These are phyloP conservation scores for Suillus paluster DNA, from an alignment of 768 basidiomycete species.

Conservation along the genomic window DNA sequence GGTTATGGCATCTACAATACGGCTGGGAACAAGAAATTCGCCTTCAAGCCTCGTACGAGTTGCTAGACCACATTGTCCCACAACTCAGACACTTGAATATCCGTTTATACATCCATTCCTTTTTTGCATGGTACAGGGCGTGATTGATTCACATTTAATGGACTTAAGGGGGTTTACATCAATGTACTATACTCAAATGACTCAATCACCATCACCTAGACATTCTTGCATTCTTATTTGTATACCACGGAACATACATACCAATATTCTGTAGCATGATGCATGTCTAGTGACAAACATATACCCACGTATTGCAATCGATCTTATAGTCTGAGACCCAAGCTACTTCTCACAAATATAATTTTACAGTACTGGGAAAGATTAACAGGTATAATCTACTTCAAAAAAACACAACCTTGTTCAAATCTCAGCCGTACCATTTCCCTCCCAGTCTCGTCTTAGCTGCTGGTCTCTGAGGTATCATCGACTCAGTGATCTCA, in stretches of 20 bases:
- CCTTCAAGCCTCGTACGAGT: constrained; percentile 63
- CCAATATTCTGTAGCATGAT: background rate
- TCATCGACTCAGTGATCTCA: constrained; percentile 72
- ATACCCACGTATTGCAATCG: background rate
- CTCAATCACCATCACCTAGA: no score
- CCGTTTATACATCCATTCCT: background rate
- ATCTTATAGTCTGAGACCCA: no score
- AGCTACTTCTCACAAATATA: background rate
- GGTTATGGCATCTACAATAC: constrained; percentile 72
- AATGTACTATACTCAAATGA: background rate
- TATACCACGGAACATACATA: no score
- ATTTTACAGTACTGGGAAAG: background rate
- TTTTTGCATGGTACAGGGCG: background rate
- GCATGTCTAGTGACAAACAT: no score
- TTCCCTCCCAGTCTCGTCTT: constrained; percentile 60
- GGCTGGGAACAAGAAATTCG: constrained; percentile 59
- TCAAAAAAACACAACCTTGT: background rate
- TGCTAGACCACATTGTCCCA: constrained; percentile 44
- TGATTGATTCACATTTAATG: background rate
- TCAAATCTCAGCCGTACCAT: constrained; percentile 64
- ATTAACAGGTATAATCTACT: constrained; percentile 1
- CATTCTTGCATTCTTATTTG: no score
- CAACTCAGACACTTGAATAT: background rate
- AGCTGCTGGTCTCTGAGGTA: constrained; percentile 74
- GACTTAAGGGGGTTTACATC: background rate